A percentile compares a stretch with the other conserved stretches of the same genome.
Conservation (phyloP, 2,329 filamentous ascomycete genomes). For the Ceratocystis huliohia region DNA sequence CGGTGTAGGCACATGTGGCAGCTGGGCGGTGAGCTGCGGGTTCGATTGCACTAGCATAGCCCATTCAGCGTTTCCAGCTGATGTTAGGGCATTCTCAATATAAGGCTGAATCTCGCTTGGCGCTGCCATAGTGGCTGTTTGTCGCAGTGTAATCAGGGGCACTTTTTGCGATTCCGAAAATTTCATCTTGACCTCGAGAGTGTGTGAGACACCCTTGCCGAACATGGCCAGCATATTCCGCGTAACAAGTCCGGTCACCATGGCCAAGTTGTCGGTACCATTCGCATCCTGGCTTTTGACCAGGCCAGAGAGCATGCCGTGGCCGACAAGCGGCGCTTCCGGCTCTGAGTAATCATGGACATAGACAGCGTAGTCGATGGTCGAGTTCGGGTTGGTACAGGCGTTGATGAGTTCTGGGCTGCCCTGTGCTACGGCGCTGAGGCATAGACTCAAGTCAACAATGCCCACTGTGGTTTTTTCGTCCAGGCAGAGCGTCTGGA, state of each 20-base stretch:
- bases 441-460: conserved; percentile 73
- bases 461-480: conserved; percentile 72
- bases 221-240: conserved; percentile 78
- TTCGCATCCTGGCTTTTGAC: conserved; percentile 36
- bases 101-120: conserved; percentile 18
- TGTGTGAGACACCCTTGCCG: conserved; percentile 70
- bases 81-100: conserved; percentile 32
- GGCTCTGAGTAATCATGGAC: conserved; percentile 93
- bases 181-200: conserved; percentile 82
- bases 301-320: conserved; percentile 84
- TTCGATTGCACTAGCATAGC: conserved; percentile 62
- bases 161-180: conserved; percentile 61
- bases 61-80: conserved; percentile 63
- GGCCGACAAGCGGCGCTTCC: conserved; percentile 82
- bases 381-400: conserved; percentile 40
- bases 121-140: neutral
- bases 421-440: conserved; percentile 62
- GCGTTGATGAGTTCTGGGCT: conserved; percentile 62
- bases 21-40: conserved; percentile 34
- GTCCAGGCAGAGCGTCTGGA: conserved; percentile 71
- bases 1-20: conserved; percentile 5
- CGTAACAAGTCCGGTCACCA: conserved; percentile 82
- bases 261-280: conserved; percentile 38
- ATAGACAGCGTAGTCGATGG: conserved; percentile 86
- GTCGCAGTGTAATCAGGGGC: neutral